Conservation (phyloP, 164 flowering plant genomes). For the Dillenia suffruticosa region DNA sequence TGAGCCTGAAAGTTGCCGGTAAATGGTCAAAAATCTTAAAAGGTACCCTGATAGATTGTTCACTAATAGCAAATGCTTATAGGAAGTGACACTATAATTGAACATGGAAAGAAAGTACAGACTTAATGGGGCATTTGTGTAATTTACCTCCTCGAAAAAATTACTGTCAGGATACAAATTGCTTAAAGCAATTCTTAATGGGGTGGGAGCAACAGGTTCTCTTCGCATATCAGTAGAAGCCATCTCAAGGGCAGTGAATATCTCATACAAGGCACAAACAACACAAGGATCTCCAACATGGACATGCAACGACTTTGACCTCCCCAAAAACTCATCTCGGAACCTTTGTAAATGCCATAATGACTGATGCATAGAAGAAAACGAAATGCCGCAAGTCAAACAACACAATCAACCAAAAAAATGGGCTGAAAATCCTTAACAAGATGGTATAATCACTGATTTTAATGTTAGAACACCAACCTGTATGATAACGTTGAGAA, state of each 20-base stretch:
- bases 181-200: constrained; percentile 86
- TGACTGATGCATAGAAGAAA: constrained; percentile 48
- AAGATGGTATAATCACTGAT: constrained; percentile 1
- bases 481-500: constrained; percentile 98
- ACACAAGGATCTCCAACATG: constrained; percentile 98
- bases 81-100: too few species aligned
- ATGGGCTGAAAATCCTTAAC: neutral
- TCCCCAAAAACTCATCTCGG: constrained; percentile 74
- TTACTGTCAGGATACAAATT: constrained; percentile 89
- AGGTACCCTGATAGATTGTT: neutral
- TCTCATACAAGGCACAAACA: constrained; percentile 79
- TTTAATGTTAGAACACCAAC: constrained; percentile 23
- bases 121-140: neutral
- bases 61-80: too few species aligned
- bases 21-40: constrained; percentile 12
- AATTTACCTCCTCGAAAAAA: constrained; percentile 85
- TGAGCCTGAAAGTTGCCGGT: constrained; percentile 56
- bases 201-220: constrained; percentile 85
- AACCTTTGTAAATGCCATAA: constrained; percentile 85
- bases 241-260: constrained; percentile 62
- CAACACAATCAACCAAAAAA: constrained; percentile 1
- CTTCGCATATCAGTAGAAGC: constrained; percentile 49
- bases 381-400: constrained; percentile 7
- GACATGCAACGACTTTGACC: constrained; percentile 54
- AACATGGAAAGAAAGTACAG: too few species aligned